phyloP scores from a whole-genome alignment of 441 rosid species.

The Gossypium aridum region DNA sequence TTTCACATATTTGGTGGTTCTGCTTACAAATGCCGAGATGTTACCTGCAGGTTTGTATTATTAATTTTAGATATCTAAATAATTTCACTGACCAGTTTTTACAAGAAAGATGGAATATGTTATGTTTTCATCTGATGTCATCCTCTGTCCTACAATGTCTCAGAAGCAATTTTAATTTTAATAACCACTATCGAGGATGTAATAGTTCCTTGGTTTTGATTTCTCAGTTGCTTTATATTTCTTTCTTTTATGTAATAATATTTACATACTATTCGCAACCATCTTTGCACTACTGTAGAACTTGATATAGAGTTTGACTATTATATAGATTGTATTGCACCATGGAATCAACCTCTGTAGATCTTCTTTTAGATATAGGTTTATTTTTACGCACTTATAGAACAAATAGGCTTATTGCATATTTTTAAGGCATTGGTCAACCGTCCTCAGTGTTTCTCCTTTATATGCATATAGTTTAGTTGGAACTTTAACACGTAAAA shows the following conservation, averaged over 20 bases:
- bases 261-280: not conserved
- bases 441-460: not conserved
- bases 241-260: not conserved
- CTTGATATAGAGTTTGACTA: not conserved
- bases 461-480: not conserved
- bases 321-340: not conserved
- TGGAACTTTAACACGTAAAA: not conserved
- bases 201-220: not conserved
- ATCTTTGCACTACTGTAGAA: not conserved
- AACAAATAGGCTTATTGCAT: not conserved
- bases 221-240: not conserved
- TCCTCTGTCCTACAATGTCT: not conserved
- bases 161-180: not conserved
- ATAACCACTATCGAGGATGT: not conserved
- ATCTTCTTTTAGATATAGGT: not conserved
- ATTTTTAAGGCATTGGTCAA: not conserved
- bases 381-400: not conserved
- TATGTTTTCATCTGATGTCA: slow-evolving; percentile 4
- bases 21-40: slow-evolving; percentile 88
- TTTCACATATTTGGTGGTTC: slow-evolving; percentile 87
- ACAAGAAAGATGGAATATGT: not conserved
- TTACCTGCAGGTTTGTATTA: slow-evolving; percentile 60
- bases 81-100: not conserved
- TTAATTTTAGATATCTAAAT: not conserved
- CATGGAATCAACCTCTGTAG: not conserved